Evolutionary conservation across 179 eudicot genomes (phyloP).

Genomic region (Gypsophila paniculata): DNA sequence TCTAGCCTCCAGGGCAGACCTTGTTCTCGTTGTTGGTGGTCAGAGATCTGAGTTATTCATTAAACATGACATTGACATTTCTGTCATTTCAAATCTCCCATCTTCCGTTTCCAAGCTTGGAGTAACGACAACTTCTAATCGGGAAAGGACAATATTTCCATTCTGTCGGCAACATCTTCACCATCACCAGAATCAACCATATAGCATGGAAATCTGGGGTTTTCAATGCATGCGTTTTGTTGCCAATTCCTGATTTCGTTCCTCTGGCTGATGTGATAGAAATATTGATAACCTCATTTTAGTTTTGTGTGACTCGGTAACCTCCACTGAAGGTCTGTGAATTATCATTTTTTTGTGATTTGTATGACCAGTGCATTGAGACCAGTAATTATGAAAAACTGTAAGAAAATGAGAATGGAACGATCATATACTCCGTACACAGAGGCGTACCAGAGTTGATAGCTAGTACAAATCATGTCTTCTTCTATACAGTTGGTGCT

Average conservation of each 20-base stretch:
- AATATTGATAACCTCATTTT: neutral
- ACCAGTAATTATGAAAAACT: neutral
- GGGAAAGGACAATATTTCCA: slow-evolving; percentile 59
- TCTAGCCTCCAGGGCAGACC: neutral
- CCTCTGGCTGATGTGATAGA: slow-evolving; percentile 8
- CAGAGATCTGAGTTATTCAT: neutral
- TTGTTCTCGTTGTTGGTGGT: slow-evolving; percentile 3
- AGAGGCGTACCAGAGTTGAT: slow-evolving; percentile 58
- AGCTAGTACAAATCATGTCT: slow-evolving; percentile 70
- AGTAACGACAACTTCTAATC: slow-evolving; percentile 46
- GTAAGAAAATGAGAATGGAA: neutral
- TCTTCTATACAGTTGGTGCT: slow-evolving; percentile 40
- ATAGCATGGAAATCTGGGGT: slow-evolving; percentile 44
- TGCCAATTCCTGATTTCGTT: slow-evolving; percentile 13
- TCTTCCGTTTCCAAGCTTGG: slow-evolving; percentile 43
- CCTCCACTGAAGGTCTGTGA: neutral
- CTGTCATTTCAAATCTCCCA: slow-evolving; percentile 67
- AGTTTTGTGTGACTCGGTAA: slow-evolving; percentile 9
- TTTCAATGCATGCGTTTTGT: neutral
- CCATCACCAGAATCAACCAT: slow-evolving; percentile 66
- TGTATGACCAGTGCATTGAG: slow-evolving; percentile 39
- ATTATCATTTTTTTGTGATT: slow-evolving; percentile 25
- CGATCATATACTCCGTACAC: slow-evolving; percentile 34
- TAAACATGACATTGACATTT: slow-evolving; percentile 42
- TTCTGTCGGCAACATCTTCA: slow-evolving; percentile 47